Base-by-base conservation (phyloP, 257 asterid genomes). In the Catharanthus roseus region DNA sequence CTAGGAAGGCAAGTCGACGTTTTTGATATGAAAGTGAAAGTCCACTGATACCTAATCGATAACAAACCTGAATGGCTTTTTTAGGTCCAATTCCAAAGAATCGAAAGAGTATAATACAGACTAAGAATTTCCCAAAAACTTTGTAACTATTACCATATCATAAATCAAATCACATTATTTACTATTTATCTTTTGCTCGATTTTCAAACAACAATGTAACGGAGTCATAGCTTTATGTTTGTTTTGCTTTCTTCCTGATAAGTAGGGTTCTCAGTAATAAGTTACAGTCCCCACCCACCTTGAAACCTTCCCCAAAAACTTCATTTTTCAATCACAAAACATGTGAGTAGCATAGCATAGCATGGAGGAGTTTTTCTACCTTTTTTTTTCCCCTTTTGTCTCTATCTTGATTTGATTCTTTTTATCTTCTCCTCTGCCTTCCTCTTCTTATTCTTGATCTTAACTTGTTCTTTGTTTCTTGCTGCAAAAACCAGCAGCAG, bases 271-370 rank as follows among this genome's bases (percentile, higher is more conserved):
- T n/a, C 55, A 2, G 55, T 12, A 9, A 49, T 49, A 23, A 9
- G 55, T 18, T 16, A 49, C 23, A 49, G 24, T 9, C 55, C 19
- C 0, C 24, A 49, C n/a, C n/a, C n/a, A 9, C 16, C 9, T 49
- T 33, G 79, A 58, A 67, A 55, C 24, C 50, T 70, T 69, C 50
- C 70, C 79, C 66, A 68, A 62, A 42, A 21, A 36, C 36, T 26
- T 56, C 63, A 11, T 2, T 53, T 63, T 38, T 50, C 11, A 73
- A 53, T 61, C 28, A 51, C 69, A 44, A 23, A 61, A 8, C 82
- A 76, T 85, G 76, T 76, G 65, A n/a, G 16, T 65, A 50, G 6
- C n/a, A n/a, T n/a, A n/a, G n/a, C n/a, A n/a, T n/a, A n/a, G 67
- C 72, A 67, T 78, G 88, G 76, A 49, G 21, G 23, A n/a, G 10